Evolutionary conservation across 148 eudicot genomes (phyloP).

Genomic region (Silene uniflora): DNA sequence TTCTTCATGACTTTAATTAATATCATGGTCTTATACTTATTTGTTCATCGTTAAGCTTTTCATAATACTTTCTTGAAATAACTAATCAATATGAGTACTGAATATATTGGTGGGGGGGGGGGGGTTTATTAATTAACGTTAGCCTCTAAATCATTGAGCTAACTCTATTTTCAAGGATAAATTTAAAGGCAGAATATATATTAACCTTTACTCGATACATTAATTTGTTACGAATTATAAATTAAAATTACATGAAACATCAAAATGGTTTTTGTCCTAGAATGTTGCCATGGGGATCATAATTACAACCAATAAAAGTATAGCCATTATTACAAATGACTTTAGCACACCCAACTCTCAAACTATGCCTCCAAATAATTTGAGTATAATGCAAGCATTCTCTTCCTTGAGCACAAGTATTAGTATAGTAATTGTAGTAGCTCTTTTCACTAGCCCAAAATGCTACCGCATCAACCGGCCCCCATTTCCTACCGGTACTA

Average conservation of each 20-base stretch:
- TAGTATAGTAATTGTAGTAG: conserved; percentile 25
- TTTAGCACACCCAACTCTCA: conserved; percentile 35
- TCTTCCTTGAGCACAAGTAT: conserved; percentile 21
- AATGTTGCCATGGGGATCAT: conserved; percentile 37
- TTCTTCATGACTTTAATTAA: too few relatives aligned
- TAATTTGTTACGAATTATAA: too few relatives aligned
- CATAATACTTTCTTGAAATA: too few relatives aligned
- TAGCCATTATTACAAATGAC: conserved; percentile 29
- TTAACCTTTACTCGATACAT: too few relatives aligned
- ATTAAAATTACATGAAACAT: background rate
- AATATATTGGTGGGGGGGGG: too few relatives aligned
- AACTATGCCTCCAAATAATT: conserved; percentile 32
- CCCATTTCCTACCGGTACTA: conserved; percentile 28
- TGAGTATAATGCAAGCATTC: conserved; percentile 37
- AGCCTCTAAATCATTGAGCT: too few relatives aligned
- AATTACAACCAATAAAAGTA: conserved; percentile 33
- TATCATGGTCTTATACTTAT: too few relatives aligned
- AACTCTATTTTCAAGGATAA: too few relatives aligned
- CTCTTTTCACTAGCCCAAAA: conserved; percentile 28
- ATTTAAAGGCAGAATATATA: too few relatives aligned
- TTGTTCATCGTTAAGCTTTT: too few relatives aligned
- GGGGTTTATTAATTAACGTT: too few relatives aligned
- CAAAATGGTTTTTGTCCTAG: conserved; percentile 33
- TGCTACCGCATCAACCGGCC: conserved; percentile 23
- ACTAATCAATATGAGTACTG: too few relatives aligned